Evolutionary conservation across 305 asterid genomes (phyloP), one percentile per base, ranked within the genome.

Genomic region (Stenogyne calaminthoides): DNA sequence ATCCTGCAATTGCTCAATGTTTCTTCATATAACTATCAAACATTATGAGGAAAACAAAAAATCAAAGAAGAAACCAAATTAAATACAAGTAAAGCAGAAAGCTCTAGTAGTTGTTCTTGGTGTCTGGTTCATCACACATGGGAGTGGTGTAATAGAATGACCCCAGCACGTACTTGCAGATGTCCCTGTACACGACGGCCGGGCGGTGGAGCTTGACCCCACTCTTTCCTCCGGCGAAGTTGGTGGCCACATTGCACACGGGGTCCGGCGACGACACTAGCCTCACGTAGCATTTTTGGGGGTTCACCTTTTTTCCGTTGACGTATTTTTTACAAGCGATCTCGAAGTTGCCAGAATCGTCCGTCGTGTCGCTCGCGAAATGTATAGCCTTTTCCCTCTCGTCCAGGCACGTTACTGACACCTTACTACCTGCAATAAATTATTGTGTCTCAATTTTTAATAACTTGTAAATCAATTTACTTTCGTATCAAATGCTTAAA

Each of bases 61-160:
- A 55, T 19, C 7, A 18, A 20, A 19, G 1, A 18, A 29, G 22
- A 5, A 9, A 49, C 42, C 19, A 52, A 9, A 27, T 19, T 3
- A 44, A 76, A 67, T 47, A 12, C 5, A 40, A 14, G 18, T 9
- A 22, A 69, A 69, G 36, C 6, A 7, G 3, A 40, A 36, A 29
- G 19, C 39, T 64, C 77, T 69, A 88, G 67, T 83, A 81, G 22
- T 87, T 83, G 67, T 27, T 77, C 51, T 83, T 60, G 29, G 71
- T 82, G 65, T 88, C 90, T 3, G 98, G 98, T 32, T 91, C 92
- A 29, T 93, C 97, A 58, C 98, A 91, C 96, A 93, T 91, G 1
- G 96, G 96, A 15, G 96, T 89, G 39, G 98, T 88, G 81, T 89
- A 91, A 66, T 88, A 93, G 82, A 93, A 89, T 3, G 94, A 79